These are phyloP conservation scores for Nemania serpens DNA, from an alignment of 2,329 filamentous ascomycete species.

Conservation along the genomic window DNA sequence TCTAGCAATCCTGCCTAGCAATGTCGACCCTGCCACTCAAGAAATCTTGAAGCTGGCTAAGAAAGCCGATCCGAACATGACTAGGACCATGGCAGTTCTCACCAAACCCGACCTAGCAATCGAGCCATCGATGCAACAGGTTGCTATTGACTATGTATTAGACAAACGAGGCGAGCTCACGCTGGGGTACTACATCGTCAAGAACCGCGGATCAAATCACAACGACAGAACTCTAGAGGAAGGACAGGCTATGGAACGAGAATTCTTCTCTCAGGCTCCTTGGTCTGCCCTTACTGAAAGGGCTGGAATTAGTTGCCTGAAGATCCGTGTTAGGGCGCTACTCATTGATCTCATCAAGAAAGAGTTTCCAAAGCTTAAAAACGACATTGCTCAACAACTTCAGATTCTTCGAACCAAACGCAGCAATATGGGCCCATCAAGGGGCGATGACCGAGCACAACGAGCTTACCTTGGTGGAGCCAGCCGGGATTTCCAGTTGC, in stretches of 20 bases:
- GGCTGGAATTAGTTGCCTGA: constrained; percentile 42
- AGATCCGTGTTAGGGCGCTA: constrained; percentile 43
- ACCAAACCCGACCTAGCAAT: constrained; percentile 59
- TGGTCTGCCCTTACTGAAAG: constrained; percentile 42
- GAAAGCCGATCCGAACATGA: constrained; percentile 38
- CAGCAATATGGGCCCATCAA: constrained; percentile 34
- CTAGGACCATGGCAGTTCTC: constrained; percentile 43
- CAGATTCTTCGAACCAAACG: constrained; percentile 1
- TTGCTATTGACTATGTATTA: constrained; percentile 48
- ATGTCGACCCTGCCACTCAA: constrained; percentile 47
- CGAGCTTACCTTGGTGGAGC: constrained; percentile 37
- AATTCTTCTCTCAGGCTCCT: constrained; percentile 45
- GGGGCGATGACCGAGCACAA: constrained; percentile 34
- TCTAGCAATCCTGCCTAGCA: constrained; percentile 43
- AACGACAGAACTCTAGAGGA: constrained; percentile 38
- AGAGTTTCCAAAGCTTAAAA: constrained; percentile 39
- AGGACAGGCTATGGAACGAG: constrained; percentile 42
- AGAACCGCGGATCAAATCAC: constrained; percentile 53
- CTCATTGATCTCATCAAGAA: constrained; percentile 48
- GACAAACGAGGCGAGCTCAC: constrained; percentile 48
- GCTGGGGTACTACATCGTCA: constrained; percentile 55
- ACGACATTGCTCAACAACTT: constrained; percentile 32
- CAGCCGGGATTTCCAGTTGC: constrained; percentile 38
- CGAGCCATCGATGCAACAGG: constrained; percentile 46
- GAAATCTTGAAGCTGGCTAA: constrained; percentile 46